Base-by-base conservation (phyloP, 2,329 filamentous ascomycete genomes). In the Fusarium armeniacum region DNA sequence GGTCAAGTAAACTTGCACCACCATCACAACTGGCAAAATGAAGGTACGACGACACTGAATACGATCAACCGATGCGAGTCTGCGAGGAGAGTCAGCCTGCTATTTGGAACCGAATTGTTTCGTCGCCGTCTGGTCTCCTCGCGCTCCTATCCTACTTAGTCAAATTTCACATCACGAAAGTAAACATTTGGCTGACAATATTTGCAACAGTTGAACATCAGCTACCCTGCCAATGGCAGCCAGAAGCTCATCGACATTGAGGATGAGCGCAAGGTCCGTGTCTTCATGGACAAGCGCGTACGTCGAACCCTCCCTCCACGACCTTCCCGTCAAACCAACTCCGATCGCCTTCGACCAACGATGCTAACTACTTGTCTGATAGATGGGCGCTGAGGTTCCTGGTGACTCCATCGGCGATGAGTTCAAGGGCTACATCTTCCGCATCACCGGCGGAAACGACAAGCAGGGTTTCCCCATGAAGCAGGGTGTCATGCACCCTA, bases 381-480 rank as follows among this genome's bases (percentile, higher is more conserved):
- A 91, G 87, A 96, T 96, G 93, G 93, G 93, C 81, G 89, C 91
- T 80, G 93, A 98, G 87, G 93, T 99, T 78, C 86, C 92, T 78
- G 96, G 92, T 81, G 97, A 99, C 87, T 92, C 91, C 82, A 89
- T 99, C 81, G 96, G 96, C 81, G 94, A 98, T 82, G 96, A 99
- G 87, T 99, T 97, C 93, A 98, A 98, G 90, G 96, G 96, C 85
- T 99, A 99, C 89, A 91, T 99, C 88, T 94, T 99, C 91, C 92
- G 90, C 83, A 98, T 99, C 88, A 99, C 96, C 80, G 97, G 96
- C 82, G 96, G 97, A 83, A 99, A 99, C 92, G 96, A 99, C 93
- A 99, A 99, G 93, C 97, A 99, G 90, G 96, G 96, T 88, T 99
- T 99, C 91, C 96, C 96, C 79, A 99, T 99, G 96, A 99, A 99